These are phyloP conservation scores for Austroboletus novae-zelandiae DNA, from an alignment of 1,284 basidiomycete genomes.

Conservation along the genomic window DNA sequence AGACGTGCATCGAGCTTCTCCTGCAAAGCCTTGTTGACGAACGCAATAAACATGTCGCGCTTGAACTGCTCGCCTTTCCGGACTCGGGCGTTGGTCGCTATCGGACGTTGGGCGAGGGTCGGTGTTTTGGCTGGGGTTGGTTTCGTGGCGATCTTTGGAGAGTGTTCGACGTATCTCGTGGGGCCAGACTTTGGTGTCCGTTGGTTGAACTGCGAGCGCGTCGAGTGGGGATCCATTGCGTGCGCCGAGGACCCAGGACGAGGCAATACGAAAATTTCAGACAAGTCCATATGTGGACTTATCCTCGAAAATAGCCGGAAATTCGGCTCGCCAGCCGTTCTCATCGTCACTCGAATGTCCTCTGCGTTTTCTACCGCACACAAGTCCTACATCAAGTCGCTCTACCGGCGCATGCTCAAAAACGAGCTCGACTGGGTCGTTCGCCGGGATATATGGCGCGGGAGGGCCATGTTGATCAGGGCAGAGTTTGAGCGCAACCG, in stretches of 20 bases:
- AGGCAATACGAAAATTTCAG: not conserved
- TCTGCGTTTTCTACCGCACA: constrained; percentile 73
- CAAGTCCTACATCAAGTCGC: constrained; percentile 84
- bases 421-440: constrained; percentile 91
- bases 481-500: constrained; percentile 92
- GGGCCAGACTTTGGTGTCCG: constrained; percentile 59
- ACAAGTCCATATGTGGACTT: constrained; percentile 17
- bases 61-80: constrained; percentile 71
- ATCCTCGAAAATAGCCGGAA: constrained; percentile 6
- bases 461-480: constrained; percentile 79
- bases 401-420: constrained; percentile 84
- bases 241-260: not conserved
- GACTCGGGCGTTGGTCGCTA: constrained; percentile 74
- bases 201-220: constrained; percentile 68
- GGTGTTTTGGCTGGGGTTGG: constrained; percentile 12
- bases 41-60: constrained; percentile 83
- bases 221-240: constrained; percentile 73
- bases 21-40: constrained; percentile 78
- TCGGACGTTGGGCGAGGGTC: constrained; percentile 51
- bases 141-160: not conserved
- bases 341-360: constrained; percentile 36
- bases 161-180: no score
- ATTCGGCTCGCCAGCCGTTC: not conserved
- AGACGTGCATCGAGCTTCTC: constrained; percentile 65
- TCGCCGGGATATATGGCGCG: constrained; percentile 82